These are phyloP conservation scores for Schoenoplectus triqueter DNA, from an alignment of 202 grass and related monocot genomes.

Conservation along the genomic window DNA sequence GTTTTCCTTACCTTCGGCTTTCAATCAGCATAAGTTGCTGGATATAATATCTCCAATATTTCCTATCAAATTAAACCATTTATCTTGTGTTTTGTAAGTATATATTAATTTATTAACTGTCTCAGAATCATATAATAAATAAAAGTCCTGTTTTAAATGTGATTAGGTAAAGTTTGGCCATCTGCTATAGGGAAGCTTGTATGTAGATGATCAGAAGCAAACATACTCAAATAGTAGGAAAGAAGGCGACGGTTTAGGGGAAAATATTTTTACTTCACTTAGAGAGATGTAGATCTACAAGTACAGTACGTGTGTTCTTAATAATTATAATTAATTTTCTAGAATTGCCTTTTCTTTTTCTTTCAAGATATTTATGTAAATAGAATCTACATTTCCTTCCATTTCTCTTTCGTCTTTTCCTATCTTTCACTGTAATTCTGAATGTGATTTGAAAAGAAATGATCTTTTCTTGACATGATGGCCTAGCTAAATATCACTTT, in stretches of 20 bases:
- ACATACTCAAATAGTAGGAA: slow-evolving; percentile 15
- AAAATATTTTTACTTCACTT: neutral
- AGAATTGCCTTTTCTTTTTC: neutral
- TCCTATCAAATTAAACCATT: neutral
- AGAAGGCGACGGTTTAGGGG: neutral
- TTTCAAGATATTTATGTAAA: slow-evolving; percentile 5
- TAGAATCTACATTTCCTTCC: slow-evolving; percentile 15
- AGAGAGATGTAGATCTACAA: neutral
- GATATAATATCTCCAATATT: neutral
- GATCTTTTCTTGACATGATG: slow-evolving; percentile 21
- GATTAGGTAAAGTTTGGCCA: slow-evolving; percentile 32
- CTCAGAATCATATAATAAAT: neutral
- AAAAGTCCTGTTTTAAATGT: neutral
- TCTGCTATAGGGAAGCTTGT: slow-evolving; percentile 21
- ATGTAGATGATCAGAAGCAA: slow-evolving; percentile 13
- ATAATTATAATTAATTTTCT: slow-evolving; percentile 8
- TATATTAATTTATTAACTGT: neutral
- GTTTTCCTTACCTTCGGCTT: neutral
- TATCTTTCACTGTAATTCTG: slow-evolving; percentile 8
- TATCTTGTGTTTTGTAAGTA: neutral
- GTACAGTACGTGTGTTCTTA: neutral
- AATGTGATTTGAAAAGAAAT: neutral
- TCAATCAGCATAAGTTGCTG: neutral
- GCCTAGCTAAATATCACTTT: neutral
- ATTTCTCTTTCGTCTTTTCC: neutral